Conservation (phyloP, 139 green algal species). For the Asterochloris erici region DNA sequence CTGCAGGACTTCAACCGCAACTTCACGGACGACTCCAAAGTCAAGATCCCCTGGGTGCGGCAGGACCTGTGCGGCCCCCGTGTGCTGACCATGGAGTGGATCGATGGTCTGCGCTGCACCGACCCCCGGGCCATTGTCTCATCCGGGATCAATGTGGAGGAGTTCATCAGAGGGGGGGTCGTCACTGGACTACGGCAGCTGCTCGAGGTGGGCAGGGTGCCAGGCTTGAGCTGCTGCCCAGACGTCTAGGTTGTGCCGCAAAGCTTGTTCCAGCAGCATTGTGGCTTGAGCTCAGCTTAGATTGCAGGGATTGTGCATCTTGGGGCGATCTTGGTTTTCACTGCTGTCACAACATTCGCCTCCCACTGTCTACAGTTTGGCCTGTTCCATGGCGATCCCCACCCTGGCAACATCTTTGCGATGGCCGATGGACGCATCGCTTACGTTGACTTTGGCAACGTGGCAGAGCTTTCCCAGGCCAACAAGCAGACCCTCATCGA, state of each 20-base stretch:
- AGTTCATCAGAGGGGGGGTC: slow-evolving; percentile 93
- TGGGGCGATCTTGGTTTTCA: no score
- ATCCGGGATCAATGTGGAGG: slow-evolving; percentile 70
- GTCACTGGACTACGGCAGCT: slow-evolving; percentile 93
- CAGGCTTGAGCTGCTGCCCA: background rate
- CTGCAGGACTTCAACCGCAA: slow-evolving; percentile 86
- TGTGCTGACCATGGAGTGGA: slow-evolving; percentile 98
- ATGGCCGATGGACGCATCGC: slow-evolving; percentile 96
- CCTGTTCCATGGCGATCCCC: slow-evolving; percentile 97
- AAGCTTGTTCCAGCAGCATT: no score
- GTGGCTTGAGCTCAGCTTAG: no score
- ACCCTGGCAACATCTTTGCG: slow-evolving; percentile 96
- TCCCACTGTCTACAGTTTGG: slow-evolving; percentile 65
- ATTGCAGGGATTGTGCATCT: no score
- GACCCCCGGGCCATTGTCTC: slow-evolving; percentile 56
- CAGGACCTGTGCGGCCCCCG: slow-evolving; percentile 67
- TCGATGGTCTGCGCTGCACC: slow-evolving; percentile 95
- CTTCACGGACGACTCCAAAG: slow-evolving; percentile 84
- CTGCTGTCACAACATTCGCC: no score
- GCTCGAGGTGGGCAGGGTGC: slow-evolving; percentile 66
- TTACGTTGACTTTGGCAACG: slow-evolving; percentile 99
- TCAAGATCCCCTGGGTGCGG: slow-evolving; percentile 97
- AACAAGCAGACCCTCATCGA: slow-evolving; percentile 92
- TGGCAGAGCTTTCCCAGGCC: slow-evolving; percentile 85
- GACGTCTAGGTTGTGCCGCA: no score